These are phyloP conservation scores for Wickerhamomyces sp. DNA, from an alignment of 1,139 yeast genomes.

Conservation along the genomic window DNA sequence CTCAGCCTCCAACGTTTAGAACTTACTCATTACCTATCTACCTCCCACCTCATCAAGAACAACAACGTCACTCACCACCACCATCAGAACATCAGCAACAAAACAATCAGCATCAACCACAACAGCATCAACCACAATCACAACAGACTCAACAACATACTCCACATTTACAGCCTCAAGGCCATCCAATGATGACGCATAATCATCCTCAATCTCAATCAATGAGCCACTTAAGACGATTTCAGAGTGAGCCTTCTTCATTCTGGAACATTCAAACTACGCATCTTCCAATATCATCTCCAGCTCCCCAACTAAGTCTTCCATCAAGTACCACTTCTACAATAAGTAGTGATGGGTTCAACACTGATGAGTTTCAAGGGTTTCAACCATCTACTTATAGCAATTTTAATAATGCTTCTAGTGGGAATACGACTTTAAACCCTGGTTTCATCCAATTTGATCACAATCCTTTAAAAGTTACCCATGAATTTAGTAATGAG, in stretches of 20 bases:
- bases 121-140: slow-evolving; percentile 10
- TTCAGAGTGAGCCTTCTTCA: slow-evolving; percentile 15
- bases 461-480: slow-evolving; percentile 5
- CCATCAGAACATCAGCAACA: neutral
- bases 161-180: slow-evolving; percentile 8
- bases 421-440: slow-evolving; percentile 5
- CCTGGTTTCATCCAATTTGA: slow-evolving; percentile 17
- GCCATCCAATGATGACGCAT: neutral
- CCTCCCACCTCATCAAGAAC: slow-evolving; percentile 11
- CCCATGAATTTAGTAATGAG: slow-evolving; percentile 10
- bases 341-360: slow-evolving; percentile 13
- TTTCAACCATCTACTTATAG: slow-evolving; percentile 5
- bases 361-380: slow-evolving; percentile 19
- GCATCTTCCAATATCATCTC: slow-evolving; percentile 1
- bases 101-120: neutral
- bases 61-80: slow-evolving; percentile 8
- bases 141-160: slow-evolving; percentile 4
- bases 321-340: slow-evolving; percentile 7
- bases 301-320: slow-evolving; percentile 1
- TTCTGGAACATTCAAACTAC: slow-evolving; percentile 9
- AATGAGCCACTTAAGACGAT: slow-evolving; percentile 14
- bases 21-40: slow-evolving; percentile 12
- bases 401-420: slow-evolving; percentile 6
- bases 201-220: neutral
- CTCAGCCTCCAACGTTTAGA: too few species aligned